Evolutionary conservation across 225 moss, liverwort and hornwort species (phyloP), one percentile per base, ranked within the genome.

Genomic region (Marchantia paleacea): DNA sequence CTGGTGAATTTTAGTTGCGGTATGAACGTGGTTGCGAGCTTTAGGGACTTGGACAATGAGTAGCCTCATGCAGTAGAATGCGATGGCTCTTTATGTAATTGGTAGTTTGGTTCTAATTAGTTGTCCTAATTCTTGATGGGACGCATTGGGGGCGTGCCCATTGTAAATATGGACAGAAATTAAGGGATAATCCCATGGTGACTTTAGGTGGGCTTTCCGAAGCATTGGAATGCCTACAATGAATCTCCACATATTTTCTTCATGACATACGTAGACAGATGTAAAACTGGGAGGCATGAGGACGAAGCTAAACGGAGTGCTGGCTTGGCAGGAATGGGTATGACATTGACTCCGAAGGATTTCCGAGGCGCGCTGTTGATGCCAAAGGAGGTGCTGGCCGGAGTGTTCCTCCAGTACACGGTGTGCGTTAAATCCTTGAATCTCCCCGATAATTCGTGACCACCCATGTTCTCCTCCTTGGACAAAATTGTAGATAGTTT

Each of bases 341-440:
- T 97, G 93, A 94, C 94, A 6, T 89, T 97, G 77, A 90, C 94
- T 22, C 12, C 86, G 69, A 83, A 94, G 49, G 96, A 97, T 78
- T 84, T 97, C 71, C 82, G 83, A 79, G 94, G 93, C 7, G 96
- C 94, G 12, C 47, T 94, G 9, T 90, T 88, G 52, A 90, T 97
- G 96, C 94, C 96, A 3, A 93, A 80, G 54, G 93, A 97, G 82
- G 77, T 97, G 0, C 15, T 94, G 26, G 91, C 87, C 62, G 94
- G 96, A 29, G 89, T 94, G 55, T 0, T 92, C 53, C 84, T 97
- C 63, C 96, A 97, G 85, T 97, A 97, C 86, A 92, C 93, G 52
- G 96, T 88, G 26, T 52, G 66, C n/a, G n/a, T n/a, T n/a, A n/a
- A n/a, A n/a, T n/a, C n/a, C n/a, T n/a, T 16, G 26, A 55, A 55